A percentile compares a stretch with the other conserved stretches of the same genome.
These are phyloP conservation scores for Yarrowia galli DNA, from an alignment of 1,139 yeast genomes.

Conservation along the genomic window DNA sequence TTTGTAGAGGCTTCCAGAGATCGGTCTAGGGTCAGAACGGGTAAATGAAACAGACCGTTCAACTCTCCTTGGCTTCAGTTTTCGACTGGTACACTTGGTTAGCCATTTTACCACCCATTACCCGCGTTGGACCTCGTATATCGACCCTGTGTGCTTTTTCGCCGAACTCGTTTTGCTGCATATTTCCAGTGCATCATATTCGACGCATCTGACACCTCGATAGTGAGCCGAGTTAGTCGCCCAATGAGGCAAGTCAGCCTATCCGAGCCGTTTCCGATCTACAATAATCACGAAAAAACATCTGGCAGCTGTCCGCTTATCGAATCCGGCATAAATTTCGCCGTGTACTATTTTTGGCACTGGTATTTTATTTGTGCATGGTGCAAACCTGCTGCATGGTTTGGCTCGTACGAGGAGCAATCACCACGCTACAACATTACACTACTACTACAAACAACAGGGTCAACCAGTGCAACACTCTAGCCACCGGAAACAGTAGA, in stretches of 20 bases:
- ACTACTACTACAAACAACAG: not conserved
- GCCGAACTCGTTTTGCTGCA: not conserved
- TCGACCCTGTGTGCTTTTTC: no score
- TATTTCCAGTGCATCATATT: not conserved
- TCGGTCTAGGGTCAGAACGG: not conserved
- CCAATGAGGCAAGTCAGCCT: no score
- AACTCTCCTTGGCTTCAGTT: no score
- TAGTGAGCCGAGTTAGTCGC: no score
- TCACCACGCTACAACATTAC: not conserved
- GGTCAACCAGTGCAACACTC: no score
- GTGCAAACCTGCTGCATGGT: slow-evolving; percentile 12
- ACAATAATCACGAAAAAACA: not conserved
- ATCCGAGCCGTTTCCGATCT: no score
- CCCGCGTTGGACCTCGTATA: no score
- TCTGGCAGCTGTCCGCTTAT: not conserved
- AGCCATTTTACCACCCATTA: not conserved
- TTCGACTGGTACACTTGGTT: no score
- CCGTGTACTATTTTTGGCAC: slow-evolving; percentile 9
- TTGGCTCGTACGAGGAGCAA: slow-evolving; percentile 11
- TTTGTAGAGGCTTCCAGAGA: not conserved
- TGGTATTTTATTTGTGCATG: not conserved
- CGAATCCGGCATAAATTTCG: no score
- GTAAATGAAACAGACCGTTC: no score
- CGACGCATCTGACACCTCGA: not conserved
- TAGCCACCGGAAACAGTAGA: no score